Evolutionary conservation across 371 early-diverging fungal genomes (phyloP).

Genomic region (Parasitella parasitica): DNA sequence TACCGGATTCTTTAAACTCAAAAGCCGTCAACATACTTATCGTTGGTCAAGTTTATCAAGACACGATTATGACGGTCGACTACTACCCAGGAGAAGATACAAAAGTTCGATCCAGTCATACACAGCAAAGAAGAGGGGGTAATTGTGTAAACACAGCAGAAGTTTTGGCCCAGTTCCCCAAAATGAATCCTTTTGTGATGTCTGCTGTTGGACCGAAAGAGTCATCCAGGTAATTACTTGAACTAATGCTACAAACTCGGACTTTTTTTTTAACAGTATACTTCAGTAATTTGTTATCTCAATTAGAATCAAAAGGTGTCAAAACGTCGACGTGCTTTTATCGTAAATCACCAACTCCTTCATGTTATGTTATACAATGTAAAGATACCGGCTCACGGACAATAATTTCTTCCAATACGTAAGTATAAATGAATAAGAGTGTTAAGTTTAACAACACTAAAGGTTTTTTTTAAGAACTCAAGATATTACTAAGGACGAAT

Average conservation of each 20-base stretch:
- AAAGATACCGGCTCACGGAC: conserved; percentile 55
- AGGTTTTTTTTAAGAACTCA: conserved; percentile 23
- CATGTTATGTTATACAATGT: conserved; percentile 65
- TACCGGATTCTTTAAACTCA: conserved; percentile 6
- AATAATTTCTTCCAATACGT: conserved; percentile 61
- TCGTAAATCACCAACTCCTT: conserved; percentile 44
- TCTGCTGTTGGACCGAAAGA: conserved; percentile 50
- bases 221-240: conserved; percentile 40
- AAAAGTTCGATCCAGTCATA: conserved; percentile 56
- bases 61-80: conserved; percentile 52
- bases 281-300: background rate
- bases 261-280: background rate
- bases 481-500: conserved; percentile 51
- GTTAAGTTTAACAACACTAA: background rate
- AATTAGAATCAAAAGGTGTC: conserved; percentile 14
- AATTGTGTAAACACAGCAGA: conserved; percentile 63
- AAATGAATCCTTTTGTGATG: conserved; percentile 29
- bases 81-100: conserved; percentile 61
- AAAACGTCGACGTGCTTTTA: conserved; percentile 15
- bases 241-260: too few species aligned
- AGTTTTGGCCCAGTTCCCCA: conserved; percentile 53
- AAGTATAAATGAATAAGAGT: background rate
- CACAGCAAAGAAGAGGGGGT: conserved; percentile 63
- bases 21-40: conserved; percentile 24
- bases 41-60: conserved; percentile 55